Evolutionary conservation across 805 yeast species (phyloP).

Genomic region (Cyberlindnera mrakii): DNA sequence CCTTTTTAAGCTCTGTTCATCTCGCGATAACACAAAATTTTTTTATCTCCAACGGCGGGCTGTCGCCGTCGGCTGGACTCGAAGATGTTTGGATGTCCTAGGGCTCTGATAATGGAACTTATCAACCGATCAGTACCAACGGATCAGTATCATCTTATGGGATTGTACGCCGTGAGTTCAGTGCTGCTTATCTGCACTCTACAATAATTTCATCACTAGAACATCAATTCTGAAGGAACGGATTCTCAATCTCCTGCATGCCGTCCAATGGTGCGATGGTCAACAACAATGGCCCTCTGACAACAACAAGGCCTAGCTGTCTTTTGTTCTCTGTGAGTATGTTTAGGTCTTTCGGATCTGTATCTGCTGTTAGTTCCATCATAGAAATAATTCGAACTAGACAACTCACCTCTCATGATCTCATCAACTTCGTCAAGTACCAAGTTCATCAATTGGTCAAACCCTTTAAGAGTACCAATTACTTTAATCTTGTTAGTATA

Average conservation of each 20-base stretch:
- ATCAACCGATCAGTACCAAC: too few species aligned
- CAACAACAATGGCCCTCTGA: constrained; percentile 76
- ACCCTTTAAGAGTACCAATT: constrained; percentile 80
- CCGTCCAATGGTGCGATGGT: constrained; percentile 71
- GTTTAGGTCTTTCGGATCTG: constrained; percentile 58
- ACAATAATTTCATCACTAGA: background rate
- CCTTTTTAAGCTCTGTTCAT: too few species aligned
- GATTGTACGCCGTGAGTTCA: too few species aligned
- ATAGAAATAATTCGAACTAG: background rate
- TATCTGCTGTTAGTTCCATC: background rate
- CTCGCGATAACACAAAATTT: background rate
- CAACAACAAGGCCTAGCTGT: constrained; percentile 70
- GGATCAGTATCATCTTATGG: too few species aligned
- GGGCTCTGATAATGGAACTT: too few species aligned
- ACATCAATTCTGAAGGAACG: constrained; percentile 37
- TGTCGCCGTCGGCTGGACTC: too few species aligned
- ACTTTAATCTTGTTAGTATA: constrained; percentile 10
- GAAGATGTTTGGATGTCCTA: too few species aligned
- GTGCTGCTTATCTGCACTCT: background rate
- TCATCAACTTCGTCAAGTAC: constrained; percentile 71
- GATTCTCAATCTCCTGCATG: constrained; percentile 62
- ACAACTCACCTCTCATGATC: constrained; percentile 43
- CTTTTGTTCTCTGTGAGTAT: constrained; percentile 54
- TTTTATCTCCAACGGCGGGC: constrained; percentile 1
- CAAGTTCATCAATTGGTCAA: constrained; percentile 73